These are phyloP conservation scores for Trichoderma citrinoviride DNA, from an alignment of 2,329 filamentous ascomycete genomes.

Conservation along the genomic window DNA sequence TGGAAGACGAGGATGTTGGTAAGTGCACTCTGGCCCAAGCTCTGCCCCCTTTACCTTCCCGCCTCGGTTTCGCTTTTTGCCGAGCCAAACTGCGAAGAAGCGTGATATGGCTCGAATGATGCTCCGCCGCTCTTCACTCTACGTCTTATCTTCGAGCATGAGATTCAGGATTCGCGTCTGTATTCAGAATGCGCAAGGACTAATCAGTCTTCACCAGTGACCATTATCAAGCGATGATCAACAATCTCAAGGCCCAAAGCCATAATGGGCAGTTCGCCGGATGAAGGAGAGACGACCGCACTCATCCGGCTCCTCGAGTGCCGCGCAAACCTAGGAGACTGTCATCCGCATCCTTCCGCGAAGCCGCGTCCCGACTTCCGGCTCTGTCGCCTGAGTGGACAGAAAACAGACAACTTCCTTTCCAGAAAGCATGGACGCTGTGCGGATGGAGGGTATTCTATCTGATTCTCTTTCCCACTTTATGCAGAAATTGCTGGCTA, in stretches of 20 bases:
- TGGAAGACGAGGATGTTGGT: slow-evolving; percentile 97
- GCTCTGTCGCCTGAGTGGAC: background rate
- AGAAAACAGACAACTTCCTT: background rate
- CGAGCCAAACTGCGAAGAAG: background rate
- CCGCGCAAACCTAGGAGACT: slow-evolving; percentile 5
- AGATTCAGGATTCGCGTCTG: too few species aligned
- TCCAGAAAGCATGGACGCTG: background rate
- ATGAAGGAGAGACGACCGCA: background rate
- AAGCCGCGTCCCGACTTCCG: background rate
- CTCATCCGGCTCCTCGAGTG: background rate
- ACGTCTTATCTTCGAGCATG: background rate
- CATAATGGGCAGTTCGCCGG: slow-evolving; percentile 1
- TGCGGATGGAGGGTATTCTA: background rate
- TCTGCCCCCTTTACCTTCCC: slow-evolving; percentile 7
- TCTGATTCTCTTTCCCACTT: background rate
- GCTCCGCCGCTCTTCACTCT: background rate
- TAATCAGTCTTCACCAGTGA: slow-evolving; percentile 33
- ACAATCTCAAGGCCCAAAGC: slow-evolving; percentile 17
- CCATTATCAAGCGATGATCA: slow-evolving; percentile 65
- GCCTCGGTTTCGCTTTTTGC: background rate
- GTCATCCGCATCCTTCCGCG: background rate
- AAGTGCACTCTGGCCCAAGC: slow-evolving; percentile 39
- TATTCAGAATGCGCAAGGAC: background rate
- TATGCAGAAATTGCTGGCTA: background rate
- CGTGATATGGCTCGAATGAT: background rate